A percentile compares a stretch with the other conserved stretches of the same genome.
phyloP scores from a whole-genome alignment of 371 early-diverging fungal genomes.

The Rhizopus stolonifer region DNA sequence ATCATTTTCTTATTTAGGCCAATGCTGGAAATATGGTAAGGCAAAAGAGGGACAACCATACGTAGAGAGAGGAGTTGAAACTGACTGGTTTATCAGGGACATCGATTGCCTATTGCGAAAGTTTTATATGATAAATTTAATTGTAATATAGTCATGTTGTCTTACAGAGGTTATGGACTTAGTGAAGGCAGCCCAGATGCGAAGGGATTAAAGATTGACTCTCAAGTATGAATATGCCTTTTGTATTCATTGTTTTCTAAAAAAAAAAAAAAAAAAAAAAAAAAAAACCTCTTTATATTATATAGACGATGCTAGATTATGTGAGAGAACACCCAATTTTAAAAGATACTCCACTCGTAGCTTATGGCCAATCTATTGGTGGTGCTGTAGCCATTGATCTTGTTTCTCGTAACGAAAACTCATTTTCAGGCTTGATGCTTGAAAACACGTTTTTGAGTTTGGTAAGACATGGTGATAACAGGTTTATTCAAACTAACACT shows the following conservation, averaged over 20 bases:
- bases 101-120: constrained; percentile 87
- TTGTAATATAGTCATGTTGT: constrained; percentile 91
- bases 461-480: too few species aligned
- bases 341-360: constrained; percentile 72
- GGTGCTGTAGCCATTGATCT: constrained; percentile 96
- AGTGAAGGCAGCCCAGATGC: constrained; percentile 87
- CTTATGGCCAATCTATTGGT: constrained; percentile 95
- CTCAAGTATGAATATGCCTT: constrained; percentile 58
- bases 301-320: constrained; percentile 81
- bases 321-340: constrained; percentile 71
- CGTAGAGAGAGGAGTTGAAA: too few species aligned
- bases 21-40: constrained; percentile 94
- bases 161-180: constrained; percentile 94
- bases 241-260: too few species aligned
- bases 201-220: constrained; percentile 84
- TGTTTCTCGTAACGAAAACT: constrained; percentile 72
- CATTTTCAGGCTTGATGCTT: constrained; percentile 81
- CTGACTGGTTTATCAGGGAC: constrained; percentile 77
- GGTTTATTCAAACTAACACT: too few species aligned
- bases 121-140: constrained; percentile 59
- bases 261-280: too few species aligned
- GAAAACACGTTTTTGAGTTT: constrained; percentile 95
- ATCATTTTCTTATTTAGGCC: constrained; percentile 48
- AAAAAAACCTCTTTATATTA: background rate
- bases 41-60: background rate